phyloP scores from a whole-genome alignment of 257 asterid species.

The Jacaranda copaia region DNA sequence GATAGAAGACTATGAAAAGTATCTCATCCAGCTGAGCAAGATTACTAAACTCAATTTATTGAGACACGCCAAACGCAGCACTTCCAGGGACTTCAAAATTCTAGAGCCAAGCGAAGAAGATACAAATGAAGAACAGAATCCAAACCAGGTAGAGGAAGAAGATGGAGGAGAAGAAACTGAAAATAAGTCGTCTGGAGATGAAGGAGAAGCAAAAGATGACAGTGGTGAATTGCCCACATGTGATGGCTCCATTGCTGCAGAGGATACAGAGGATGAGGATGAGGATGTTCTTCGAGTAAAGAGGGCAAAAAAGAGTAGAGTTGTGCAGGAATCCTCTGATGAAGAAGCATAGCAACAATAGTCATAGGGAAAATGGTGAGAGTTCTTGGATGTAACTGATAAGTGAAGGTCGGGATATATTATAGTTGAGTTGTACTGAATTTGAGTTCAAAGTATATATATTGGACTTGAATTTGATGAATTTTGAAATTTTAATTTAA shows the following conservation, averaged over 20 bases:
- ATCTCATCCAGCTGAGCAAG: constrained; percentile 82
- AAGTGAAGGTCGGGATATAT: too few species aligned
- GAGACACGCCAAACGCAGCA: constrained; percentile 89
- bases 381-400: too few species aligned
- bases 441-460: too few species aligned
- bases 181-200: constrained; percentile 48
- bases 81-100: constrained; percentile 84
- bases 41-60: constrained; percentile 67
- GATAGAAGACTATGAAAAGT: constrained; percentile 82
- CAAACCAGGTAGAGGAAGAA: constrained; percentile 43
- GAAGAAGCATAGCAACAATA: constrained; percentile 51
- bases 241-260: constrained; percentile 51
- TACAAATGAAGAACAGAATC: constrained; percentile 48
- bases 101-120: constrained; percentile 54
- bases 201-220: constrained; percentile 42
- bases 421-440: too few species aligned
- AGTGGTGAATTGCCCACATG: constrained; percentile 25
- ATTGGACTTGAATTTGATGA: too few species aligned
- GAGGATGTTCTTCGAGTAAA: constrained; percentile 49
- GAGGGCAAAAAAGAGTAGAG: constrained; percentile 56
- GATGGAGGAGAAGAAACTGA: constrained; percentile 40
- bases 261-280: constrained; percentile 53
- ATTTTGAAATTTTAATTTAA: too few species aligned
- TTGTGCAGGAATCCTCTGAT: constrained; percentile 66
- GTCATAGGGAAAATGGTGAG: background rate